A percentile compares a stretch with the other conserved stretches of the same genome.
Evolutionary conservation across 225 moss, liverwort and hornwort genomes (phyloP).

Genomic region (Antitrichia curtipendula): DNA sequence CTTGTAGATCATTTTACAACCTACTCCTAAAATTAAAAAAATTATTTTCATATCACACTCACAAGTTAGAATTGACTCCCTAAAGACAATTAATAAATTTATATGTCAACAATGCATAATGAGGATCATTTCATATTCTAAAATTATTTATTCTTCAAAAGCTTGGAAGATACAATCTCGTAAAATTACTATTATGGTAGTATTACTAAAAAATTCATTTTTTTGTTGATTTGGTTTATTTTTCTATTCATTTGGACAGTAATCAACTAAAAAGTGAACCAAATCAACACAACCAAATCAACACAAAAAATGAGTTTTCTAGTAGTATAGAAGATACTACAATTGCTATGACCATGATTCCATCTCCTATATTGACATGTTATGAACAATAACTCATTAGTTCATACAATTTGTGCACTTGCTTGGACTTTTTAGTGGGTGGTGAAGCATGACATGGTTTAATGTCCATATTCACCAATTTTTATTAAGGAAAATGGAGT

Average conservation of each 20-base stretch:
- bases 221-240: no score
- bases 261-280: no score
- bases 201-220: no score
- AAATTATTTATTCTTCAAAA: not conserved
- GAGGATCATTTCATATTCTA: not conserved
- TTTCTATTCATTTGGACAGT: no score
- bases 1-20: not conserved
- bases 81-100: no score
- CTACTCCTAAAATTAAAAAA: not conserved
- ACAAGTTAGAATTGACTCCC: no score
- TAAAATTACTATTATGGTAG: not conserved
- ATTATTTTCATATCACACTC: not conserved
- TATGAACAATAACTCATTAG: not conserved
- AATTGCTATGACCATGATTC: no score
- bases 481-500: rapidly evolving
- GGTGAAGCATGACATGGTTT: no score
- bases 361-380: rapidly evolving
- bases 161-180: not conserved
- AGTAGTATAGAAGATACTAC: not conserved
- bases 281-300: no score
- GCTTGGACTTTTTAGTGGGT: not conserved
- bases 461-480: not conserved
- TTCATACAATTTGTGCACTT: not conserved
- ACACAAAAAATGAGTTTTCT: no score
- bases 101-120: not conserved